Evolutionary conservation across 106 monocot species (phyloP), one percentile per base, ranked within the genome.

Genomic region (Dendrobium chrysotoxum): DNA sequence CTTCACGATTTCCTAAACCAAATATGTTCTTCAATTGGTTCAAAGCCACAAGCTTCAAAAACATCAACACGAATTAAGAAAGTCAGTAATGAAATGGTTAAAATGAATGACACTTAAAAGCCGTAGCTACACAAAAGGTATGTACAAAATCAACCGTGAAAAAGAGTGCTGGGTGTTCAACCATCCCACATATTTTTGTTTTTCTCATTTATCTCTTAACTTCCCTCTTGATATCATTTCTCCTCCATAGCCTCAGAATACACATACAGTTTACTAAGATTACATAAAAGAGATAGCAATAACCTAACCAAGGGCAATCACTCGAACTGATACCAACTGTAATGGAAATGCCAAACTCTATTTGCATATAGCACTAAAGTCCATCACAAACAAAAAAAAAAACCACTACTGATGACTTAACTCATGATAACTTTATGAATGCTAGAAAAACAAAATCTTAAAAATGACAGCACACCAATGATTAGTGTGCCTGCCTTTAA

Each of bases 11-110:
- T 20, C 99, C 99, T 73, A 99, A 77, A 54, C 99, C 99, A 84
- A 99, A 92, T 84, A 99, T 95, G 55, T 93, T 99, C 80, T 89
- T 99, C 83, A 99, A 81, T 41, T 99, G 81, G 80, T 88, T 93
- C 85, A 99, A 88, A 77, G 87, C 82, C 61, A 77, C 84, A 79
- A 93, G 77, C 99, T 99, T 78, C 80, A 87, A 28, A 79, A 70
- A 38, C 18, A 76, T 67, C 78, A 38, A n/a, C 4, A 20, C 50
- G 45, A 23, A 78, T 58, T 55, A 58, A 25, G 47, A 47, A 74
- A 74, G 40, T 41, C 15, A 1, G 26, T 10, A 28, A 50, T 6
- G 5, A 3, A 50, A 26, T 75, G 28, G n/a, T 0, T 76, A 7
- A 28, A 47, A 28, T 46, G 50, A 18, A 76, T 25, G 40, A 21